Percentiles rank a stretch among this genome's conserved stretches.
Evolutionary conservation across 2,329 filamentous ascomycete genomes (phyloP).

Genomic region (Apiospora marii): DNA sequence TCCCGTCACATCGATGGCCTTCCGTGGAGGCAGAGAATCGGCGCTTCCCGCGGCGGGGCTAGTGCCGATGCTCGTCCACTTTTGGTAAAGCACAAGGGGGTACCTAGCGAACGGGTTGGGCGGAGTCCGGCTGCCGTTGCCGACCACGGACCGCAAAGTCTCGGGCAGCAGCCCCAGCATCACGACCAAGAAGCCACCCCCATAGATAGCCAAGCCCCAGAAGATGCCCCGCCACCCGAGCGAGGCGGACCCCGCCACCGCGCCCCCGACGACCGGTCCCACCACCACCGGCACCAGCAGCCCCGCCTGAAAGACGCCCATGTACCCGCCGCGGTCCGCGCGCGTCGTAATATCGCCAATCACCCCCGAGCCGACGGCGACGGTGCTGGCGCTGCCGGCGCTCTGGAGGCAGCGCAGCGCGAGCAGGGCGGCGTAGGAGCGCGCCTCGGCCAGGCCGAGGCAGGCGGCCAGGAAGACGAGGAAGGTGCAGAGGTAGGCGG

Average conservation of each 20-base stretch:
- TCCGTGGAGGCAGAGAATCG: neutral
- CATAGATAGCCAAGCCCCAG: neutral
- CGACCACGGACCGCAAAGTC: neutral
- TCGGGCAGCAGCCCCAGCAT: neutral
- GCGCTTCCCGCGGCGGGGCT: neutral
- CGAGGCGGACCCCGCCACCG: neutral
- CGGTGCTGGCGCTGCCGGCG: neutral
- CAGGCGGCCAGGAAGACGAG: conserved; percentile 57
- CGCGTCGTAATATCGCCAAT: neutral
- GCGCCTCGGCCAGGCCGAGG: conserved; percentile 50
- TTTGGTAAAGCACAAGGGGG: neutral
- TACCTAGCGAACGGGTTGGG: neutral
- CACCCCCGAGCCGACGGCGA: neutral
- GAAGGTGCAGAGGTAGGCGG: conserved; percentile 50
- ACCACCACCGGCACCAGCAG: neutral
- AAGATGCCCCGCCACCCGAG: neutral
- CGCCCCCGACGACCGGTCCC: neutral
- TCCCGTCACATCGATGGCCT: neutral
- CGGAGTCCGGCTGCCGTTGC: neutral
- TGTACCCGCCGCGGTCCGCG: conserved; percentile 30
- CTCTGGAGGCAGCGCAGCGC: conserved; percentile 22
- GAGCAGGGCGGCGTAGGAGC: conserved; percentile 28
- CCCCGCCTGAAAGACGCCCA: neutral
- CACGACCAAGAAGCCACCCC: neutral
- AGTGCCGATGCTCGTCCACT: neutral